Evolutionary conservation across 192 early-diverging fungal genomes (phyloP).

Genomic region (Backusella morwellensis): DNA sequence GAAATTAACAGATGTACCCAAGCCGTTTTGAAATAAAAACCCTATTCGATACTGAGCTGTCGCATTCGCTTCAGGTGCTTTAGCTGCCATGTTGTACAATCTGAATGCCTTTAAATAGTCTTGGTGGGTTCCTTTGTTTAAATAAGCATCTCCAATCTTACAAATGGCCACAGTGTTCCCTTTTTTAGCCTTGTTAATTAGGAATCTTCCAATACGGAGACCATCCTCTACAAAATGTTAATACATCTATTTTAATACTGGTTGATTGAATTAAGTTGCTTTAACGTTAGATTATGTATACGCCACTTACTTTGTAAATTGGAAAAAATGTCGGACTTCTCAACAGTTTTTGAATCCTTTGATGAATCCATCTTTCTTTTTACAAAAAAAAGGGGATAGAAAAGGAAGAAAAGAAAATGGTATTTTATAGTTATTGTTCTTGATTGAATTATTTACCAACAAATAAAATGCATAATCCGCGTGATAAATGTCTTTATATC

Average conservation of each 20-base stretch:
- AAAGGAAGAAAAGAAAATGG: not conserved
- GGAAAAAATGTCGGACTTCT: not conserved
- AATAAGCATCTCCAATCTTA: not conserved
- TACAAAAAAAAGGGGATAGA: not conserved
- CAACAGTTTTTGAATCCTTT: not conserved
- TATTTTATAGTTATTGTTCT: not conserved
- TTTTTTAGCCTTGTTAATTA: not conserved
- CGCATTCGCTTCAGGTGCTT: not conserved
- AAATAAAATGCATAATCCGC: not conserved
- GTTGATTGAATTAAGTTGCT: not conserved
- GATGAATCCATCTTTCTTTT: not conserved
- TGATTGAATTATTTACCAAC: not conserved
- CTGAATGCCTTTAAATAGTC: not conserved
- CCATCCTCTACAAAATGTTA: not conserved
- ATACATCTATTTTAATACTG: not conserved
- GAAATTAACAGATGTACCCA: not conserved
- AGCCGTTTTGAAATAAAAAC: not conserved
- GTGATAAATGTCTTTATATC: not conserved
- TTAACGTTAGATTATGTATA: not conserved
- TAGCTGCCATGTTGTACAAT: not conserved
- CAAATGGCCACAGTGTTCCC: not conserved
- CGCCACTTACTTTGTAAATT: not conserved
- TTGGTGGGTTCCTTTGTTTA: not conserved
- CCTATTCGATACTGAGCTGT: not conserved
- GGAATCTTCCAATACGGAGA: not conserved